phyloP scores from a whole-genome alignment of 305 asterid species.

The Fraxinus nigra region DNA sequence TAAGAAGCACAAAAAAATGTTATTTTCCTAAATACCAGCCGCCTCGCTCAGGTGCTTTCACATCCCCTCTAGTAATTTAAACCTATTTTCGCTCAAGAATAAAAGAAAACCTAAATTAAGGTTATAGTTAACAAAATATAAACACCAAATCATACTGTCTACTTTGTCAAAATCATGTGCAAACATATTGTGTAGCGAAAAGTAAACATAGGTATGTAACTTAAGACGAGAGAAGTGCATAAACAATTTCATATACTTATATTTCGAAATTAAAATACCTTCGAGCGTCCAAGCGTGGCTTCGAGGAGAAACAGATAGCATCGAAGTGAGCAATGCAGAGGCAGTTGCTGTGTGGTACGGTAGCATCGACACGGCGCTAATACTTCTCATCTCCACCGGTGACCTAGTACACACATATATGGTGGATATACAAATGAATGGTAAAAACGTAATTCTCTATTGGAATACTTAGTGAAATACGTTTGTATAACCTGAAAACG shows the following conservation, averaged over 20 bases:
- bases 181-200: not conserved
- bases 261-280: constrained; percentile 40
- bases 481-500: constrained; percentile 60
- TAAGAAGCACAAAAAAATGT: not conserved
- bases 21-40: not conserved
- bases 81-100: not conserved
- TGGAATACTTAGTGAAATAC: not conserved
- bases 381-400: constrained; percentile 79
- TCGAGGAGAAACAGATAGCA: constrained; percentile 87
- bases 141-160: not conserved
- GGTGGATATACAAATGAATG: constrained; percentile 2
- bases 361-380: constrained; percentile 62
- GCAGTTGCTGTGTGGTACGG: constrained; percentile 95
- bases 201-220: not conserved
- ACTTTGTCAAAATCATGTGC: not conserved
- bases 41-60: not conserved
- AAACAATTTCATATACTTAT: not conserved
- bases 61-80: not conserved
- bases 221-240: not conserved
- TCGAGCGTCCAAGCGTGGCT: constrained; percentile 78
- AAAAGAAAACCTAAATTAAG: not conserved
- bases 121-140: not conserved
- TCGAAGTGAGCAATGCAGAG: constrained; percentile 78
- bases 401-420: constrained; percentile 41
- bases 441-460: constrained; percentile 3